These are phyloP conservation scores for Thuidium tamariscinum DNA, from an alignment of 225 moss, liverwort and hornwort species.

Conservation along the genomic window DNA sequence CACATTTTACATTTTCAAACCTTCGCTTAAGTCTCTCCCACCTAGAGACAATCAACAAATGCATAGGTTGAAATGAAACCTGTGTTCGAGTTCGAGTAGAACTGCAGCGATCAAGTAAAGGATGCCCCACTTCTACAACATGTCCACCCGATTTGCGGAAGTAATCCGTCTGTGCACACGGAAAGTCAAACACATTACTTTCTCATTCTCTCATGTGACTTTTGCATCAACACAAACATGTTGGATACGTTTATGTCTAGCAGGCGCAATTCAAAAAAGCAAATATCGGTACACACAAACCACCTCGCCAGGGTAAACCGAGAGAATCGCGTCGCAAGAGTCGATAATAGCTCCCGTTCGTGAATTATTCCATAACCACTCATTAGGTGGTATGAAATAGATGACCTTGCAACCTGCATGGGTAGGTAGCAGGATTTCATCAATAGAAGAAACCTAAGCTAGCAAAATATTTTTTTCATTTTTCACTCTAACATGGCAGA, in stretches of 20 bases:
- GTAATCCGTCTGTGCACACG: conserved; percentile 49
- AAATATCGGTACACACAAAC: not conserved
- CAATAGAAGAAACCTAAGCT: not conserved
- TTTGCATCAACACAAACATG: not conserved
- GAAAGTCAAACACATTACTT: not conserved
- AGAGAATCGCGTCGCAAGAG: conserved; percentile 58
- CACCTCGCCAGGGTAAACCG: conserved; percentile 75
- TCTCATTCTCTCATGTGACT: not conserved
- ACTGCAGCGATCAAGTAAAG: conserved; percentile 46
- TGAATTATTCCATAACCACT: conserved; percentile 81
- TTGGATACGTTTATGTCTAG: not conserved
- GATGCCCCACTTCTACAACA: conserved; percentile 77
- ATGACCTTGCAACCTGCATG: conserved; percentile 56
- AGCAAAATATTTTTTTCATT: not conserved
- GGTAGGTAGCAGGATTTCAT: not conserved
- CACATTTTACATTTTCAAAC: not conserved
- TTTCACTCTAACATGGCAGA: not conserved
- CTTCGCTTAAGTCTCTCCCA: not conserved
- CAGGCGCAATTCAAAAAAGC: not conserved
- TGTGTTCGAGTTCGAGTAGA: conserved; percentile 23
- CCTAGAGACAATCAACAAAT: not conserved
- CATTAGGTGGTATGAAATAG: conserved; percentile 81
- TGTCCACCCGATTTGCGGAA: conserved; percentile 60
- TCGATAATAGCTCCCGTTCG: conserved; percentile 51
- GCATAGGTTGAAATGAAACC: conserved; percentile 5